Percentiles rank a stretch among this genome's conserved stretches.
Conservation (phyloP, 2,329 filamentous ascomycete species). For the Chrysoporthe deuterocubensis region DNA sequence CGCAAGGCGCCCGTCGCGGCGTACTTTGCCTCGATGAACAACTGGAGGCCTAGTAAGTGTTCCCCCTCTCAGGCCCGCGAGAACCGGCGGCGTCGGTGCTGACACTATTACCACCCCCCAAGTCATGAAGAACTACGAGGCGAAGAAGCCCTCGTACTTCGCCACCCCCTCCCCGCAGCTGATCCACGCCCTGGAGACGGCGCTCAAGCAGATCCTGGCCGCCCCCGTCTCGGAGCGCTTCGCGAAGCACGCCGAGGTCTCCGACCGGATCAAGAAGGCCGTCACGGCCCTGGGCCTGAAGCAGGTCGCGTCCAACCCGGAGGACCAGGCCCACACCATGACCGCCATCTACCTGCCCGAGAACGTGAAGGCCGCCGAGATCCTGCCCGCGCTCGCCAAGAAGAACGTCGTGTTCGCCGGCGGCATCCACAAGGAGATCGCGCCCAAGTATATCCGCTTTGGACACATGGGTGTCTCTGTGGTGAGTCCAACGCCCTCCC, state of each 20-base stretch:
- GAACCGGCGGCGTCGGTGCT: slow-evolving; percentile 19
- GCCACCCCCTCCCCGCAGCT: slow-evolving; percentile 95
- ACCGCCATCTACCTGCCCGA: slow-evolving; percentile 96
- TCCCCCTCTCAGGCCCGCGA: too few relatives aligned
- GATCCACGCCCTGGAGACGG: slow-evolving; percentile 88
- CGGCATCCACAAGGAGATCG: slow-evolving; percentile 95
- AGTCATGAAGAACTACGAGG: slow-evolving; percentile 99
- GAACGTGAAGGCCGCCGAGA: slow-evolving; percentile 75
- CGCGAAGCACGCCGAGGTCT: slow-evolving; percentile 76
- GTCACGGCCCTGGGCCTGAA: slow-evolving; percentile 81
- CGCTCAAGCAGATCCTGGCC: slow-evolving; percentile 83
- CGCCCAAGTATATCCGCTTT: slow-evolving; percentile 89
- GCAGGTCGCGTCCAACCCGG: slow-evolving; percentile 81
- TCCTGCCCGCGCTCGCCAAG: slow-evolving; percentile 82
- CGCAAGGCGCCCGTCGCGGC: slow-evolving; percentile 81
- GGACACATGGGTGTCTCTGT: slow-evolving; percentile 98
- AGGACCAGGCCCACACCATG: slow-evolving; percentile 96
- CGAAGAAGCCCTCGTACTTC: slow-evolving; percentile 96
- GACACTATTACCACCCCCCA: slow-evolving; percentile 9
- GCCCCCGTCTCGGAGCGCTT: slow-evolving; percentile 82
- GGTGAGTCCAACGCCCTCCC: slow-evolving; percentile 49
- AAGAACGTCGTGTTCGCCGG: slow-evolving; percentile 94
- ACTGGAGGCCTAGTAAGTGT: slow-evolving; percentile 89
- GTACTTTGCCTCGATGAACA: slow-evolving; percentile 96
- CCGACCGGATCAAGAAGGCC: slow-evolving; percentile 84